phyloP scores from a whole-genome alignment of 164 flowering plant species.

The Chimonanthus salicifolius region DNA sequence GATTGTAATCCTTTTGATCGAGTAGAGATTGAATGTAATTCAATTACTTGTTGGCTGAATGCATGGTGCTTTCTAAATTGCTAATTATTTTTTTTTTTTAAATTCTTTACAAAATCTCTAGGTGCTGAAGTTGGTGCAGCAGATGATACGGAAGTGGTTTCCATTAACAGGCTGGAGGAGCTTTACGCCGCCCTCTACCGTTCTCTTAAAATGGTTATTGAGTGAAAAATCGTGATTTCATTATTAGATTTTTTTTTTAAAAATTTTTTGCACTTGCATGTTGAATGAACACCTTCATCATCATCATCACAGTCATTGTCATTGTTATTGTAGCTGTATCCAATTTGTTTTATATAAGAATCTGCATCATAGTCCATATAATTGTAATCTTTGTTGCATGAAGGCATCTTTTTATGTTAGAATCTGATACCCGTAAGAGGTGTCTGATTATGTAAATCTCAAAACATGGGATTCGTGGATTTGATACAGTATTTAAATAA shows the following conservation, averaged over 20 bases:
- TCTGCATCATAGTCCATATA: too few relatives aligned
- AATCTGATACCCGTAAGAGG: too few relatives aligned
- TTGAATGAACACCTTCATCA: not conserved
- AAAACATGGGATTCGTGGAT: not conserved
- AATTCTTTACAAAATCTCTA: conserved; percentile 9
- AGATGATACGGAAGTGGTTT: conserved; percentile 18
- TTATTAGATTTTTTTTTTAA: not conserved
- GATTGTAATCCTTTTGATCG: not conserved
- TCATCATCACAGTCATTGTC: too few relatives aligned
- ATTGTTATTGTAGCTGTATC: too few relatives aligned
- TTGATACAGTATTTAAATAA: not conserved
- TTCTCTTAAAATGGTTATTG: conserved; percentile 48
- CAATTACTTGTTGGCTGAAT: not conserved
- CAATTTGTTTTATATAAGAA: too few relatives aligned
- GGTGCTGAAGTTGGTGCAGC: conserved; percentile 30
- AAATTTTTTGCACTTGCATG: not conserved
- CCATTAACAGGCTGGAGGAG: conserved; percentile 59
- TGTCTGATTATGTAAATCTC: too few relatives aligned
- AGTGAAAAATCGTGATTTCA: conserved; percentile 5
- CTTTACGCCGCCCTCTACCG: conserved; percentile 53
- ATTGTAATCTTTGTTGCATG: too few relatives aligned
- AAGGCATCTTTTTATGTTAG: too few relatives aligned
- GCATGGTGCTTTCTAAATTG: not conserved
- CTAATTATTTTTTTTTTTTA: not conserved
- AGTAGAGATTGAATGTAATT: not conserved